Evolutionary conservation across 345 rosid genomes (phyloP).

Genomic region (Diplotaxis tenuifolia): DNA sequence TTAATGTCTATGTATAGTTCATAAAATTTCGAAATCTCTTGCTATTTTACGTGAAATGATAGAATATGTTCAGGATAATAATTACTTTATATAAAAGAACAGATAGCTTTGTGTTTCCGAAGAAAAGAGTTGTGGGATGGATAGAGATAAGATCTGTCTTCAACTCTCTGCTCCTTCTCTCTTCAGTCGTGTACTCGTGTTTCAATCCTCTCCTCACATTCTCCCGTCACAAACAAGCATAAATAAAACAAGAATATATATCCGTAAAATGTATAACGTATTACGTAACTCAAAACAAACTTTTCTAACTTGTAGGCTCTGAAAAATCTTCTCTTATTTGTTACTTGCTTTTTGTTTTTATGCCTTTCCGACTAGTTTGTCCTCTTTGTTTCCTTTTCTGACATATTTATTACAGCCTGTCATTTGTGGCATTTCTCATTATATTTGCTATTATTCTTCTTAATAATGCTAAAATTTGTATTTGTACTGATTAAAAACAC

Average conservation of each 20-base stretch:
- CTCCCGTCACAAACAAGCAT: slow-evolving; percentile 27
- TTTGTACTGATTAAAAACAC: background rate
- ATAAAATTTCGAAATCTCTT: slow-evolving; percentile 2
- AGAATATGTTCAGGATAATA: background rate
- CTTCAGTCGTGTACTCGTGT: slow-evolving; percentile 39
- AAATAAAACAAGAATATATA: slow-evolving; percentile 25
- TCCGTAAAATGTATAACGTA: slow-evolving; percentile 8
- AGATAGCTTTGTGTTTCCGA: slow-evolving; percentile 32
- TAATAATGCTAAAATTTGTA: background rate
- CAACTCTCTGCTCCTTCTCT: slow-evolving; percentile 27
- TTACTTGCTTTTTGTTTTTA: slow-evolving; percentile 18
- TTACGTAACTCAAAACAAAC: slow-evolving; percentile 33
- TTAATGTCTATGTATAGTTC: slow-evolving; percentile 22
- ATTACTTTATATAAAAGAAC: background rate
- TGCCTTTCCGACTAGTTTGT: slow-evolving; percentile 21
- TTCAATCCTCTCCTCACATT: slow-evolving; percentile 39
- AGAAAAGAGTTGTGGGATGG: slow-evolving; percentile 37
- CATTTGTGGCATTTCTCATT: background rate
- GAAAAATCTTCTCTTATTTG: background rate
- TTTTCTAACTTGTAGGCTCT: slow-evolving; percentile 28
- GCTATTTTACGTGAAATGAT: slow-evolving; percentile 24
- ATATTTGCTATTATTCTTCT: background rate
- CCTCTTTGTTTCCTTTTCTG: slow-evolving; percentile 27
- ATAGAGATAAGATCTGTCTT: slow-evolving; percentile 39
- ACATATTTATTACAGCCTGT: slow-evolving; percentile 30